Percentiles rank a stretch among this genome's conserved stretches.
Conservation (phyloP, 768 basidiomycete genomes). For the Termitomyces sp. region DNA sequence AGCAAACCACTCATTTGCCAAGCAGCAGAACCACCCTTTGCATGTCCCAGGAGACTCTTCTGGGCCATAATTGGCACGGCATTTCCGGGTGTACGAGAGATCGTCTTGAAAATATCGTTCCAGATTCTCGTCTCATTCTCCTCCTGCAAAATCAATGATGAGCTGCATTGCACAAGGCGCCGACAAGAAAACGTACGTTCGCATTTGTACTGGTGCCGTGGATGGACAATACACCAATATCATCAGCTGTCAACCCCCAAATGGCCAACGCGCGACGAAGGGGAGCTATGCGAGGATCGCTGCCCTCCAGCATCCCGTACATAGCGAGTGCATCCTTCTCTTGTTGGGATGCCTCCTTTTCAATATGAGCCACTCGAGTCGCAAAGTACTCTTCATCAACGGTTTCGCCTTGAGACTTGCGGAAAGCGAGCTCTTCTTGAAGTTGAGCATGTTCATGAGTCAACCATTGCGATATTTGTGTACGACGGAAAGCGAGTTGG, state of each 20-base stretch:
- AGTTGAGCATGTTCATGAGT: conserved; percentile 82
- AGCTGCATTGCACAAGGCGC: not conserved
- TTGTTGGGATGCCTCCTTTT: conserved; percentile 85
- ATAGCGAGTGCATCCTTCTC: conserved; percentile 90
- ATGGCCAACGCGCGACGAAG: conserved; percentile 94
- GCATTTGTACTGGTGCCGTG: conserved; percentile 87
- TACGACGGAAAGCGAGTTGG: conserved; percentile 92
- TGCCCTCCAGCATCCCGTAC: conserved; percentile 93
- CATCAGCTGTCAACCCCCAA: conserved; percentile 92
- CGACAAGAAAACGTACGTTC: conserved; percentile 41
- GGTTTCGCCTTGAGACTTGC: conserved; percentile 44
- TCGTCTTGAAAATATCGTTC: conserved; percentile 89
- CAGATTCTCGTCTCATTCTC: conserved; percentile 97
- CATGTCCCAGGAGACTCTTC: conserved; percentile 95
- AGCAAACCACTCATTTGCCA: conserved; percentile 94
- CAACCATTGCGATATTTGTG: conserved; percentile 94
- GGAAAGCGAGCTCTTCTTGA: conserved; percentile 66
- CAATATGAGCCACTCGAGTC: conserved; percentile 75
- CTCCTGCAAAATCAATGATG: conserved; percentile 45
- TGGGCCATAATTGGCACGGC: conserved; percentile 97
- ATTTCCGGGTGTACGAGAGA: conserved; percentile 89
- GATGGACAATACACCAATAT: conserved; percentile 85
- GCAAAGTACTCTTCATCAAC: conserved; percentile 67
- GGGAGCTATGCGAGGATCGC: conserved; percentile 81
- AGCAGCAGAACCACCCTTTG: conserved; percentile 98